These are phyloP conservation scores for Coniferiporia sulphurascens DNA, from an alignment of 1,284 basidiomycete species.

Conservation along the genomic window DNA sequence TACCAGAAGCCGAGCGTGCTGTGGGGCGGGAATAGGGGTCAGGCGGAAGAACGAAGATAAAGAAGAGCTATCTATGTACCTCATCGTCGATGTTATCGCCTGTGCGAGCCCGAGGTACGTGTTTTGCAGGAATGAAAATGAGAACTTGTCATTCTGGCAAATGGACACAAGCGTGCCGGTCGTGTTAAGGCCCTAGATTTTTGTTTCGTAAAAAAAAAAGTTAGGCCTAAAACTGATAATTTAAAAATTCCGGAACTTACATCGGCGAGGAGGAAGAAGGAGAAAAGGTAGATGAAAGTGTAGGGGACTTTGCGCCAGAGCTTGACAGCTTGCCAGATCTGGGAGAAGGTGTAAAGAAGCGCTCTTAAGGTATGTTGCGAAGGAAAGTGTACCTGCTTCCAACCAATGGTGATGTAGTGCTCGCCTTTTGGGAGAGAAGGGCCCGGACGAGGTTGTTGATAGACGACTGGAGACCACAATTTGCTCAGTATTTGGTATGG, in stretches of 20 bases:
- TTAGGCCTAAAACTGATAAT: not conserved
- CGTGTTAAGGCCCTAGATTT: constrained; percentile 64
- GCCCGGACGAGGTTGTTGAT: constrained; percentile 70
- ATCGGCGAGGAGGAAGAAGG: constrained; percentile 76
- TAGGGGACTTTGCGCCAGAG: constrained; percentile 70
- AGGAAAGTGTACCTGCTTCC: constrained; percentile 56
- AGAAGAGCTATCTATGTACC: constrained; percentile 18
- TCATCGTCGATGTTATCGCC: constrained; percentile 62
- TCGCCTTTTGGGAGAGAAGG: constrained; percentile 69
- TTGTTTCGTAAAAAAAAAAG: not conserved
- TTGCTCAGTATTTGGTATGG: not conserved
- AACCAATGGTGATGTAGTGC: constrained; percentile 69
- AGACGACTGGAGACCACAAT: constrained; percentile 34
- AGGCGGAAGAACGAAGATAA: constrained; percentile 1
- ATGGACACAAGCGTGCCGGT: constrained; percentile 73
- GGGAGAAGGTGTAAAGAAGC: not conserved
- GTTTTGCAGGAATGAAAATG: constrained; percentile 68
- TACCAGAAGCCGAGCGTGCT: constrained; percentile 78
- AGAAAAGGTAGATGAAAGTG: constrained; percentile 71
- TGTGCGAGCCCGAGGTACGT: constrained; percentile 75
- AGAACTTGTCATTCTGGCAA: constrained; percentile 74
- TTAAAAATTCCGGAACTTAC: constrained; percentile 36
- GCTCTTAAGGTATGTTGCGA: not conserved
- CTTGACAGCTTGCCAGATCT: constrained; percentile 67
- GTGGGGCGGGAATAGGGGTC: not conserved